Conservation (phyloP, 2,329 filamentous ascomycete genomes). For the Penicillium polonicum region DNA sequence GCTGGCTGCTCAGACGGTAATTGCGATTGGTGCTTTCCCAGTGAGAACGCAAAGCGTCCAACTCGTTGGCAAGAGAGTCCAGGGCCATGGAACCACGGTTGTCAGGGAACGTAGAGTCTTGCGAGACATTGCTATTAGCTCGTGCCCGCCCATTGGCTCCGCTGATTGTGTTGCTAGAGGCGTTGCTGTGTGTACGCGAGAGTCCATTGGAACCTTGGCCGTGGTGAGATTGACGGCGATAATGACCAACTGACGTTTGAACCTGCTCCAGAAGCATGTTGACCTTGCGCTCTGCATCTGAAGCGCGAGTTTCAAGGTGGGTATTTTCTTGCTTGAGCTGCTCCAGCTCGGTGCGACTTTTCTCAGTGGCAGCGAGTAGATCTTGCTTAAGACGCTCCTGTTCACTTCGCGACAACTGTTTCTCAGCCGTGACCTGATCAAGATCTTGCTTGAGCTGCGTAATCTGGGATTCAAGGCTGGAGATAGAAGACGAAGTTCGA, state of each 20-base stretch:
- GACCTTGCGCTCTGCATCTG: conserved; percentile 90
- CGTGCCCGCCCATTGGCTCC: conserved; percentile 33
- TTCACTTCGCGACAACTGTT: conserved; percentile 62
- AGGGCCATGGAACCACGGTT: conserved; percentile 69
- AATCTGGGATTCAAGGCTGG: conserved; percentile 70
- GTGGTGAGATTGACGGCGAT: conserved; percentile 70
- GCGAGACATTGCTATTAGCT: conserved; percentile 43
- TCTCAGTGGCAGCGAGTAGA: conserved; percentile 55
- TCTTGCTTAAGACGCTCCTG: conserved; percentile 57
- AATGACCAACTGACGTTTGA: conserved; percentile 88
- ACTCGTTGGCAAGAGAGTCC: conserved; percentile 86
- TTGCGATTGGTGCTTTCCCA: conserved; percentile 97
- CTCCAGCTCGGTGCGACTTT: conserved; percentile 68
- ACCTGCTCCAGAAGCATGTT: conserved; percentile 91
- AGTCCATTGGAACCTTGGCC: conserved; percentile 40
- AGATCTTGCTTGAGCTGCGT: conserved; percentile 68
- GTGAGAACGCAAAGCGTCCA: conserved; percentile 83
- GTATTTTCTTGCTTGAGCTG: conserved; percentile 79
- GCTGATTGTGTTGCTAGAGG: conserved; percentile 50
- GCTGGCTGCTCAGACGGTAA: conserved; percentile 84
- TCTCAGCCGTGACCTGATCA: conserved; percentile 62
- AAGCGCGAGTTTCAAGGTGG: conserved; percentile 76
- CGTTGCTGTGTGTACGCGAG: conserved; percentile 55
- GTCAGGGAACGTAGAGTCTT: conserved; percentile 47
- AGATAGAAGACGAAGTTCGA: conserved; percentile 65